phyloP scores from a whole-genome alignment of 2,329 filamentous ascomycete species.

The Phaeomoniella chlamydospora region DNA sequence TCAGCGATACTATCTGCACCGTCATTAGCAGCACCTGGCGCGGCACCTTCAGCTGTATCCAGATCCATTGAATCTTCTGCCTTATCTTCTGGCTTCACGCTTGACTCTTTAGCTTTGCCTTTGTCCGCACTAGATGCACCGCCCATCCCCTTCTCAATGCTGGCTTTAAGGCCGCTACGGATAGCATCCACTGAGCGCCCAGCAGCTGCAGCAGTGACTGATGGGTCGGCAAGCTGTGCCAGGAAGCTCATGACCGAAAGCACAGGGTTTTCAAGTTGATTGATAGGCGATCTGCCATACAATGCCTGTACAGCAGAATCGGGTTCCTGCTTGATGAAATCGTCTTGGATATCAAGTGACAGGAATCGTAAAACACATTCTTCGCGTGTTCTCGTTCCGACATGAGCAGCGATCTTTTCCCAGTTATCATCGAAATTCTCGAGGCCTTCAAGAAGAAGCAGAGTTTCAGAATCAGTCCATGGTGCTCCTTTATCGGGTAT shows the following conservation, averaged over 20 bases:
- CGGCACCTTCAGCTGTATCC: conserved; percentile 20
- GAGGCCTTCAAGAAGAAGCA: conserved; percentile 79
- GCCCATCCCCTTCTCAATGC: conserved; percentile 50
- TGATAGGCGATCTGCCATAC: conserved; percentile 74
- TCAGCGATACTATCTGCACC: conserved; percentile 29
- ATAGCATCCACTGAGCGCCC: conserved; percentile 79
- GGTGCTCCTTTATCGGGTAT: conserved; percentile 71
- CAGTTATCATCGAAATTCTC: conserved; percentile 94
- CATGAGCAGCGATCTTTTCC: conserved; percentile 83
- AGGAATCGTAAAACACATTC: conserved; percentile 96
- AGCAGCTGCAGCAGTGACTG: conserved; percentile 78
- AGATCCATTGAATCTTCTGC: conserved; percentile 54
- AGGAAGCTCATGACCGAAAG: conserved; percentile 94
- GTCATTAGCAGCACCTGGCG: conserved; percentile 3
- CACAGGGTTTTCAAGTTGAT: conserved; percentile 86
- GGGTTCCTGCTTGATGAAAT: conserved; percentile 74
- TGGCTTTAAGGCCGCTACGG: conserved; percentile 62
- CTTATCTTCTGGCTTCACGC: conserved; percentile 7
- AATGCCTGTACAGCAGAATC: conserved; percentile 52
- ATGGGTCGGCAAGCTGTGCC: conserved; percentile 77
- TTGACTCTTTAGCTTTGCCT: conserved; percentile 28
- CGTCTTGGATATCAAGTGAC: conserved; percentile 92
- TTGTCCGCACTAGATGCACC: conserved; percentile 38
- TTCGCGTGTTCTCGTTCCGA: conserved; percentile 79
- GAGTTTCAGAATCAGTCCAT: conserved; percentile 80